Evolutionary conservation across 495 filamentous ascomycete species (phyloP), one percentile per base, ranked within the genome.

Genomic region (Tirmania nivea): DNA sequence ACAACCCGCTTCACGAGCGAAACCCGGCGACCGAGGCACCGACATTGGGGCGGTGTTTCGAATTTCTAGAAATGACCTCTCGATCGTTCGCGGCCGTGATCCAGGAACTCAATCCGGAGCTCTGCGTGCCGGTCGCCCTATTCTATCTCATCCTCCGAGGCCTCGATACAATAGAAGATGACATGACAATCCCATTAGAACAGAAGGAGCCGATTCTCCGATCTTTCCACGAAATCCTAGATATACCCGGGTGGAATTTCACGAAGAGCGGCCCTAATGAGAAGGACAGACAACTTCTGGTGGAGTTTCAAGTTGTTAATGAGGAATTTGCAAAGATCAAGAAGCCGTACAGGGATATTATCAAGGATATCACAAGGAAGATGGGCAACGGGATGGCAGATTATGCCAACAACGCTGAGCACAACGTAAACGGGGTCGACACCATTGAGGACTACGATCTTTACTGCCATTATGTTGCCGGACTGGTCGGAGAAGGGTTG

Each of bases 381-480:
- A 97, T 97, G 90, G 89, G 88, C 58, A 84, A 95, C 60, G 90
- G 90, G 55, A 97, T 97, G 90, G 90, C 90, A 25, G 90, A 96
- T 67, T 95, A 88, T 65, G 81, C 76, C 55, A 72, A 81, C 47
- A 90, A 92, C 62, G 79, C 84, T 20, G 85, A 83, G 60, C 70
- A 80, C 58, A 84, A 88, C 59, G 67, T 69, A 54, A 76, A 84
- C 51, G 84, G 83, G 42, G 84, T 96, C 48, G 73, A 84, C 62
- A 92, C 86, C 0, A 69, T 89, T 55, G 71, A 78, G 54, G 86
- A 95, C 55, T 97, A 94, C 66, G 89, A 96, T 64, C 68, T 84
- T 34, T 97, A 97, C 71, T 97, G 90, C 70, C 83, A 92, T 63
- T 96, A 96, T 61, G 90, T 97, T 21, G 90, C 90, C n/a, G 90